Base-by-base conservation (phyloP, 306 rosid genomes). In the Leucaena leucocephala region DNA sequence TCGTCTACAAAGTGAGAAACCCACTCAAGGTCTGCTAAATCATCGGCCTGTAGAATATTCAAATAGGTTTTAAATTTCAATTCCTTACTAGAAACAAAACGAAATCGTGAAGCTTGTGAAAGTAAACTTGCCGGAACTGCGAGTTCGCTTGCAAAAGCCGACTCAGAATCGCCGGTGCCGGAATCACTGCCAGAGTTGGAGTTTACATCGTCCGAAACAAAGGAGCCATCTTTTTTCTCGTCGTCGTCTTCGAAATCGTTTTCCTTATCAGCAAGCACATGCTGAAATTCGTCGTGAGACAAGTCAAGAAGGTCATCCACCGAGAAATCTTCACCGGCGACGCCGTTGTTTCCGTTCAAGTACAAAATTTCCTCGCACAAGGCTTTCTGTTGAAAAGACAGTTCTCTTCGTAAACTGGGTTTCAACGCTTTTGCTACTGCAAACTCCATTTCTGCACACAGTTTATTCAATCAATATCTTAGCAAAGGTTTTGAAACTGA, bases 1-100 rank as follows among this genome's bases (percentile, higher is more conserved):
- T 94, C 98, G 67, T 94, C 97, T n/a, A 91, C 98, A 35, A 92
- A 89, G 58, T 84, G 94, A 71, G 98, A 94, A 71, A 94, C 95
- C 98, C 98, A 94, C 80, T 94, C 98, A 16, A 94, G 83, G 19
- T 79, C 97, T 27, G 97, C 92, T 59, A 92, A 12, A 76, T 89
- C 92, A 82, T 89, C 97, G 15, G 75, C 89, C 97, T 91, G 88
- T 43, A 1, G 45, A 74, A 78, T 48, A 67, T 59, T 65, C 50
- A 65, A 68, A 79, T 3, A 0, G 4, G 11, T 43, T 45, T 71
- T 43, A n/a, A 65, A 73, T 71, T 69, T 75, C 22, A 6, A 71
- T 22, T 78, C 55, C 46, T 19, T 27, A 44, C 39, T 7, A 3
- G 2, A 14, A 33, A 69, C 49, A 44, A 48, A 68, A 67, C 0